phyloP scores from a whole-genome alignment of 441 rosid species.

The Eruca vesicaria region DNA sequence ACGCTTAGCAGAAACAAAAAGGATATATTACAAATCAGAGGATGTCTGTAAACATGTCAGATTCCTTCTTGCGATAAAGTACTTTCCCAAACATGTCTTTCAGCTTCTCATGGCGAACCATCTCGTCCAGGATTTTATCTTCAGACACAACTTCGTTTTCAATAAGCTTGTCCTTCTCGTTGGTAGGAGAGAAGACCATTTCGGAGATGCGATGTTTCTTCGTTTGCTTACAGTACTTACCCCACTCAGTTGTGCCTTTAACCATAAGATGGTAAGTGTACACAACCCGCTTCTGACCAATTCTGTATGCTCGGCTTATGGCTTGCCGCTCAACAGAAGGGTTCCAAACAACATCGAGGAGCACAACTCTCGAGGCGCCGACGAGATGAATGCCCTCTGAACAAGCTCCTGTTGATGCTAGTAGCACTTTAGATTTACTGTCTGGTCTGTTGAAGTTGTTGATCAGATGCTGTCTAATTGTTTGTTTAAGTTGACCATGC shows the following conservation, averaged over 20 bases:
- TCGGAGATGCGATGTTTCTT: constrained; percentile 54
- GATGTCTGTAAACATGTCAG: constrained; percentile 23
- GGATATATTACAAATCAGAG: constrained; percentile 4
- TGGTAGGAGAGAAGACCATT: constrained; percentile 49
- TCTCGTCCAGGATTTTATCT: constrained; percentile 59
- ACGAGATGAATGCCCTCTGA: constrained; percentile 78
- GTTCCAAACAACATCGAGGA: constrained; percentile 84
- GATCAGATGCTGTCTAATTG: constrained; percentile 53
- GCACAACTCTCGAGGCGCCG: constrained; percentile 80
- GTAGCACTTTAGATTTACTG: constrained; percentile 56
- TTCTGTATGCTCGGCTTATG: constrained; percentile 66
- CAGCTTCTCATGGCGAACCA: constrained; percentile 40
- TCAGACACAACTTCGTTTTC: constrained; percentile 28
- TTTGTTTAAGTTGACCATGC: constrained; percentile 47
- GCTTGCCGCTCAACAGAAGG: constrained; percentile 81
- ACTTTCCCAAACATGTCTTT: constrained; percentile 45
- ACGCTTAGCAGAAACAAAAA: not conserved
- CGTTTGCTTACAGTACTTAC: constrained; percentile 49
- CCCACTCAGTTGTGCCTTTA: constrained; percentile 49
- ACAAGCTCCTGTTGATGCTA: constrained; percentile 78
- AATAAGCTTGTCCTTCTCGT: constrained; percentile 20
- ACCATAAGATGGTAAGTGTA: constrained; percentile 65
- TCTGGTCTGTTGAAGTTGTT: constrained; percentile 50
- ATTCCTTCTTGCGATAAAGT: constrained; percentile 22
- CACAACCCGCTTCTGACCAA: constrained; percentile 64